Evolutionary conservation across 768 basidiomycete genomes (phyloP), one percentile per base, ranked within the genome.

Genomic region (Lactifluus pinguis): DNA sequence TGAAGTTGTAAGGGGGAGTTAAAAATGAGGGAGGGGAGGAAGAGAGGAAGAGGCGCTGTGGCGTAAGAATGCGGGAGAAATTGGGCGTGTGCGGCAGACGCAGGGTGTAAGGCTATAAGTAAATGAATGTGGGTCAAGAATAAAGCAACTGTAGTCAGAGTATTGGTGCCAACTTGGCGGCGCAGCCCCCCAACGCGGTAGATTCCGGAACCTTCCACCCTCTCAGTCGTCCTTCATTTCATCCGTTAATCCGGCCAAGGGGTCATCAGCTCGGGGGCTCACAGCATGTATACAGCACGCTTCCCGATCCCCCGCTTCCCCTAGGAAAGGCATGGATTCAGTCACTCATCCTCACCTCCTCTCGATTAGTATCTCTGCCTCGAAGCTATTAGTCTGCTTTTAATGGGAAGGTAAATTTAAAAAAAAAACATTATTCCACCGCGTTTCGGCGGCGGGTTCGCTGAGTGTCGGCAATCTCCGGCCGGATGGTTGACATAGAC

Each of bases 191-290:
- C 52, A 42, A 34, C 38, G 38, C 54, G 64, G 64, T 65, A 59
- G 59, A 53, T 65, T 65, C 64, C 64, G 64, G 62, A 57, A 55
- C 48, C 25, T 63, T 59, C 62, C 50, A 42, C 59, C n/a, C n/a
- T n/a, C n/a, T 47, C 45, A 47, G 8, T 5, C 21, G 21, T 47
- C 21, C 45, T 41, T 55, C 19, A 49, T 13, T 41, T 48, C 38
- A 39, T 63, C 49, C 48, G 44, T 59, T 25, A 41, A 39, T 47
- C 47, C 47, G 55, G 55, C 47, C 55, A 57, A 57, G 55, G 39
- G 39, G 53, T 32, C 47, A 49, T 34, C 25, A 25, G 19, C 48
- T 19, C 55, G 55, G 55, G n/a, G 13, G 47, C 42, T 49, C 34
- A 38, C 36, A 47, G 52, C 59, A 57, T 45, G 44, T 19, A 19